Percentiles rank a stretch among this genome's conserved stretches.
Evolutionary conservation across 2,329 filamentous ascomycete species (phyloP).

Genomic region (Exserohilum turcica): DNA sequence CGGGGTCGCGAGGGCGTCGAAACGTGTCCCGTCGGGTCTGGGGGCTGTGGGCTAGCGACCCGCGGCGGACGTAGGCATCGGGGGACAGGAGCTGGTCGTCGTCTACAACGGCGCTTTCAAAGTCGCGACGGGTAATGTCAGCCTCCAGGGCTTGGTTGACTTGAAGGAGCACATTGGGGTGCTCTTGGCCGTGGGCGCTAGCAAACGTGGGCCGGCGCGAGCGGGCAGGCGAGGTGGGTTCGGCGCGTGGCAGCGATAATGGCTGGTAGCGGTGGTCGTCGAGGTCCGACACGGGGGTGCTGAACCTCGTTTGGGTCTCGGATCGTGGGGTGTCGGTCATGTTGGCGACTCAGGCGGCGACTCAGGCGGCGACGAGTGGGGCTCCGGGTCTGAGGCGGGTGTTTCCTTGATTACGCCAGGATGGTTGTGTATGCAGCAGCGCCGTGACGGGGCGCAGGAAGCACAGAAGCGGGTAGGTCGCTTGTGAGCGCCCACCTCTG

Average conservation of each 20-base stretch:
- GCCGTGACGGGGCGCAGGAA: constrained; percentile 43
- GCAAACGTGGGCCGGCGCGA: constrained; percentile 74
- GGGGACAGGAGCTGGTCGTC: constrained; percentile 62
- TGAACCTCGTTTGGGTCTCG: constrained; percentile 70
- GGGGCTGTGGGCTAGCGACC: constrained; percentile 50
- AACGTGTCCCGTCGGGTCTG: constrained; percentile 52
- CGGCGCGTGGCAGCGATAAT: constrained; percentile 63
- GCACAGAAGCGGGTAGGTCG: constrained; percentile 52
- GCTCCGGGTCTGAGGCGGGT: constrained; percentile 21
- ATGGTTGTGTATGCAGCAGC: constrained; percentile 11
- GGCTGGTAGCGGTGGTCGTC: constrained; percentile 83
- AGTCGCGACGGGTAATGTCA: constrained; percentile 69
- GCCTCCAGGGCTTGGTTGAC: constrained; percentile 54
- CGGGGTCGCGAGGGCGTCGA: constrained; percentile 47
- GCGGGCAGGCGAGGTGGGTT: constrained; percentile 57
- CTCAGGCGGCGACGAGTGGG: constrained; percentile 32
- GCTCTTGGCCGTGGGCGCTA: constrained; percentile 59
- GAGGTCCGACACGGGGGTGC: constrained; percentile 76
- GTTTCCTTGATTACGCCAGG: constrained; percentile 15
- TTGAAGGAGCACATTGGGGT: constrained; percentile 52
- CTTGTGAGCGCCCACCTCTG: constrained; percentile 60
- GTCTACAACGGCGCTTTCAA: constrained; percentile 83
- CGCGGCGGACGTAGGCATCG: constrained; percentile 56
- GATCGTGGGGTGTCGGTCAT: constrained; percentile 67
- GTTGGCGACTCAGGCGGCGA: constrained; percentile 44